Conservation (phyloP, 352 stramenopile genomes). For the Phytophthora quininea region DNA sequence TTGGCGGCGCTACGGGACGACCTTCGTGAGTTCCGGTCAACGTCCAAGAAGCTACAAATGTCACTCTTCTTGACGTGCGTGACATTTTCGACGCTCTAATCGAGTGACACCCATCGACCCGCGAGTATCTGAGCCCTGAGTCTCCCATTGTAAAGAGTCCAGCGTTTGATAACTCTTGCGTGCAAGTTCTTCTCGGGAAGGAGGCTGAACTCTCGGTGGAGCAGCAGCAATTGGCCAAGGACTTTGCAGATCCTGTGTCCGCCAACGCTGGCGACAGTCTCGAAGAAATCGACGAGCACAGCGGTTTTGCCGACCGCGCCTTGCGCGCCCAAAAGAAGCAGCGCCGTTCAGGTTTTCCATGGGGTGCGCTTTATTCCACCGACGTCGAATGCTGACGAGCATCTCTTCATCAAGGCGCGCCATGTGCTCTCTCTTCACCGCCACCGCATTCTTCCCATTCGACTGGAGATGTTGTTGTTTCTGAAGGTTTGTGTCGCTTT, state of each 20-base stretch:
- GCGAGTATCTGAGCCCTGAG: neutral
- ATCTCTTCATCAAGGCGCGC: neutral
- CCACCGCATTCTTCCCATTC: neutral
- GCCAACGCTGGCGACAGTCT: neutral
- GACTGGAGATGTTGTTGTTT: neutral
- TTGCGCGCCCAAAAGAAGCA: neutral
- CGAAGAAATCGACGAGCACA: neutral
- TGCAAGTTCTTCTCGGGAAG: neutral
- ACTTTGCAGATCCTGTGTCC: neutral
- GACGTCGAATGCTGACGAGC: neutral
- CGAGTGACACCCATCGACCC: neutral
- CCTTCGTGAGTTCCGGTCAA: neutral
- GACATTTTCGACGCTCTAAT: neutral
- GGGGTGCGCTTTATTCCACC: neutral
- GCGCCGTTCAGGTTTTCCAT: neutral
- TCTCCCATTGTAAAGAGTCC: neutral
- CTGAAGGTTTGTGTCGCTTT: neutral
- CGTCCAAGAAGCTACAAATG: slow-evolving; percentile 2
- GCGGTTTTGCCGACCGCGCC: neutral
- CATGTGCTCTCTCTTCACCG: neutral
- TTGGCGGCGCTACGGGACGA: neutral
- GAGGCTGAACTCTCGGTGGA: too few species aligned
- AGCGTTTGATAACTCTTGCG: neutral
- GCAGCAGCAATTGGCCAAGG: too few species aligned
- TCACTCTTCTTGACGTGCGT: neutral